Evolutionary conservation across 495 filamentous ascomycete genomes (phyloP).

Genomic region (Penicillium simplicissimum): DNA sequence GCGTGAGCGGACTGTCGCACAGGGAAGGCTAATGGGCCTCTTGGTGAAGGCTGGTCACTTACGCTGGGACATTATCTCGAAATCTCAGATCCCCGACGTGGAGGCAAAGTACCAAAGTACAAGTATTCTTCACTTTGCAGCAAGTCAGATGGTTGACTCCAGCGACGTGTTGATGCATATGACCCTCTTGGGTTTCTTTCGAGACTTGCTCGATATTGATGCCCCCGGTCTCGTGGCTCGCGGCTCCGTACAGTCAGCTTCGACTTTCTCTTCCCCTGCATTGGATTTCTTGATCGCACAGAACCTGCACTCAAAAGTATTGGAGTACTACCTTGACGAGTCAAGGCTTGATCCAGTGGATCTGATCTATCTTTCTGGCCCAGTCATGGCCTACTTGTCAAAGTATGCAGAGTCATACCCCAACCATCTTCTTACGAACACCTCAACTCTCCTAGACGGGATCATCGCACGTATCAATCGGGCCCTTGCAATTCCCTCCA

Average conservation of each 20-base stretch:
- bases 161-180: constrained; percentile 79
- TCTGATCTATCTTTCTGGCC: constrained; percentile 51
- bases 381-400: constrained; percentile 58
- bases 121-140: constrained; percentile 75
- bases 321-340: constrained; percentile 55
- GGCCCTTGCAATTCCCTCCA: constrained; percentile 45
- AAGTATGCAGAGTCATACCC: constrained; percentile 57
- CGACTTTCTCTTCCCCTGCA: constrained; percentile 51
- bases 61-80: constrained; percentile 62
- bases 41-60: constrained; percentile 65
- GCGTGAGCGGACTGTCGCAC: constrained; percentile 71
- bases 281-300: constrained; percentile 55
- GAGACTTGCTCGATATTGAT: constrained; percentile 57
- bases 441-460: constrained; percentile 36
- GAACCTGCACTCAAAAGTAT: constrained; percentile 51
- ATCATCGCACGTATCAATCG: constrained; percentile 49
- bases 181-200: constrained; percentile 74
- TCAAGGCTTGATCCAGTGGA: constrained; percentile 53
- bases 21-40: constrained; percentile 72
- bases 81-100: constrained; percentile 59
- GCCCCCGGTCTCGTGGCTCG: constrained; percentile 38
- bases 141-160: constrained; percentile 70
- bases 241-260: constrained; percentile 35
- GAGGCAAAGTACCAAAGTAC: constrained; percentile 53
- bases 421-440: constrained; percentile 52